Evolutionary conservation across 2,329 filamentous ascomycete genomes (phyloP).

Genomic region (Colletotrichum sp.): DNA sequence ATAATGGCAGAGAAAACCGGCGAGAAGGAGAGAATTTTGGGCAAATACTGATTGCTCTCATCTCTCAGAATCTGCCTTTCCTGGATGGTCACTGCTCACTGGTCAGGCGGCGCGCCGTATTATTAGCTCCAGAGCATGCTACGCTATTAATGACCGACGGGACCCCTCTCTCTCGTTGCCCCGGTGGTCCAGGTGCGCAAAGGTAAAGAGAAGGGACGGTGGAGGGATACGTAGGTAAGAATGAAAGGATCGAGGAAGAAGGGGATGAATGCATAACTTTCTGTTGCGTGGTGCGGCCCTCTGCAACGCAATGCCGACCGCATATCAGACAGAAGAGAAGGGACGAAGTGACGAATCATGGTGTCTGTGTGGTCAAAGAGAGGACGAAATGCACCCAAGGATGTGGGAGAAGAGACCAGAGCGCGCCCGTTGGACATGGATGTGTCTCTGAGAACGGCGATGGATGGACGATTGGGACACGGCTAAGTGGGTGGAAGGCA

Average conservation of each 20-base stretch:
- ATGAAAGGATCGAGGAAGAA: neutral
- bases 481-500: neutral
- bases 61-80: neutral
- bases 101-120: neutral
- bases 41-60: conserved; percentile 8
- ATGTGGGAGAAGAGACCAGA: neutral
- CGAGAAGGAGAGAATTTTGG: neutral
- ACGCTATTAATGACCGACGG: neutral
- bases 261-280: neutral
- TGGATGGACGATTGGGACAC: neutral
- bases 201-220: neutral
- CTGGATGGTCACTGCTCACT: neutral
- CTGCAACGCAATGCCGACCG: neutral
- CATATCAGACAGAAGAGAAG: neutral
- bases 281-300: neutral
- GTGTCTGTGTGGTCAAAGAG: neutral
- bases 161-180: neutral
- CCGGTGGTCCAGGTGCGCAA: neutral
- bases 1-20: neutral
- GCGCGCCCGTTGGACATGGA: neutral
- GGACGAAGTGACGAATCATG: neutral
- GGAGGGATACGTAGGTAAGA: neutral
- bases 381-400: neutral
- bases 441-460: neutral
- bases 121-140: neutral